Percentiles rank a stretch among this genome's conserved stretches.
Conservation (phyloP, 805 yeast species). For the Myxozyma kluyveri region DNA sequence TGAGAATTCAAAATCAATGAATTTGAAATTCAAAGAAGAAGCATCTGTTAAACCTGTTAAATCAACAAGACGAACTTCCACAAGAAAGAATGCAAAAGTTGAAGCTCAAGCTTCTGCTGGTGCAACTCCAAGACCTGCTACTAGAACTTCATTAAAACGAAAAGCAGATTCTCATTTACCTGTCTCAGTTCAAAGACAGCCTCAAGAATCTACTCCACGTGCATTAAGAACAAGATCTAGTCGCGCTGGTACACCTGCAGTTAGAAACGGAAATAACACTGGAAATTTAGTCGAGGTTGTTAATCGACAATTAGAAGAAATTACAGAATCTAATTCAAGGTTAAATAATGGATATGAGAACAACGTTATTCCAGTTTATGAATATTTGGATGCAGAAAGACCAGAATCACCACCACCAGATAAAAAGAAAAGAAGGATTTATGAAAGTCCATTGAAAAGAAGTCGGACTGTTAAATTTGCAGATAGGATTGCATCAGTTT, state of each 20-base stretch:
- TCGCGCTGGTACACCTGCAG: neutral
- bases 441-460: constrained; percentile 22
- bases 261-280: neutral
- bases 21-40: neutral
- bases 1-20: neutral
- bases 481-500: neutral
- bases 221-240: neutral
- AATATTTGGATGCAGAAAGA: constrained; percentile 18
- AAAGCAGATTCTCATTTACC: neutral
- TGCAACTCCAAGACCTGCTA: constrained; percentile 1
- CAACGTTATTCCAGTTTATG: constrained; percentile 34
- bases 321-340: constrained; percentile 21
- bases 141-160: constrained; percentile 2
- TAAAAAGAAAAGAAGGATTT: constrained; percentile 15
- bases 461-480: constrained; percentile 17
- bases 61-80: neutral
- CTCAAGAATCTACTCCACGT: neutral
- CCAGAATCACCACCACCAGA: constrained; percentile 28
- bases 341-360: constrained; percentile 36
- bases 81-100: neutral
- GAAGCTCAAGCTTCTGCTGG: neutral
- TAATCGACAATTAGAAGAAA: constrained; percentile 6
- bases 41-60: neutral
- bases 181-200: neutral
- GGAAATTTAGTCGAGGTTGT: neutral